Percentiles rank a stretch among this genome's conserved stretches.
Evolutionary conservation across 352 stramenopile species (phyloP).

Genomic region (Phytophthora lateralis): DNA sequence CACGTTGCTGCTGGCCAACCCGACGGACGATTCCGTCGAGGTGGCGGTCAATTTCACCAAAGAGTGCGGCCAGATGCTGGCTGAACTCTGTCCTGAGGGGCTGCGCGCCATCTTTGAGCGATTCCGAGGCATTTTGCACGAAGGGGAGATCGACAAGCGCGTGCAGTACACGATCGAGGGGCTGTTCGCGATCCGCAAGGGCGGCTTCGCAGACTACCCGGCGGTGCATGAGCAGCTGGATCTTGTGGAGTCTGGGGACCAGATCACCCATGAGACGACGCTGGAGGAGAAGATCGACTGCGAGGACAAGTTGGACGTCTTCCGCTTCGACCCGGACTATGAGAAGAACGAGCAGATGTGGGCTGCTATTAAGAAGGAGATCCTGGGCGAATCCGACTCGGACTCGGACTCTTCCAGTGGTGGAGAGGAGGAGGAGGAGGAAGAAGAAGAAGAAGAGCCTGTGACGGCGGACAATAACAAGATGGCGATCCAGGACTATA

Average conservation of each 20-base stretch:
- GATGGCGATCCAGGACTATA: slow-evolving; percentile 95
- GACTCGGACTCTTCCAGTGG: slow-evolving; percentile 64
- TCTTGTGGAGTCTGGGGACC: slow-evolving; percentile 97
- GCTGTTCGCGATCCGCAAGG: slow-evolving; percentile 96
- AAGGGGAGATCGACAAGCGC: slow-evolving; percentile 97
- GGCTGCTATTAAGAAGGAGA: slow-evolving; percentile 95
- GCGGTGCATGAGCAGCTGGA: slow-evolving; percentile 95
- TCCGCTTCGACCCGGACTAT: slow-evolving; percentile 95
- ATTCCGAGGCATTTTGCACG: slow-evolving; percentile 97
- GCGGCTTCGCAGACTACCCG: slow-evolving; percentile 95
- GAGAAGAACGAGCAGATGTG: slow-evolving; percentile 97
- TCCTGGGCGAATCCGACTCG: slow-evolving; percentile 94
- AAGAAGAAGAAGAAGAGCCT: slow-evolving; percentile 34
- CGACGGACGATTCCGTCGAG: slow-evolving; percentile 98
- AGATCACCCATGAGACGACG: slow-evolving; percentile 98
- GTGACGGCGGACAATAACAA: slow-evolving; percentile 25
- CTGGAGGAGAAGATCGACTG: slow-evolving; percentile 97
- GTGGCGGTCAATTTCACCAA: slow-evolving; percentile 98
- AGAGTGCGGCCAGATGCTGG: slow-evolving; percentile 92
- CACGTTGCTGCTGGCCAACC: slow-evolving; percentile 96
- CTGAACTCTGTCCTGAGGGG: slow-evolving; percentile 86
- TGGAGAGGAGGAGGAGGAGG: slow-evolving; percentile 51
- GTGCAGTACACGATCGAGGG: slow-evolving; percentile 99
- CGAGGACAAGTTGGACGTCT: slow-evolving; percentile 97
- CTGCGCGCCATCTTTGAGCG: slow-evolving; percentile 97